phyloP scores from a whole-genome alignment of 2,329 filamentous ascomycete species.

The Pyrenophora graminea region DNA sequence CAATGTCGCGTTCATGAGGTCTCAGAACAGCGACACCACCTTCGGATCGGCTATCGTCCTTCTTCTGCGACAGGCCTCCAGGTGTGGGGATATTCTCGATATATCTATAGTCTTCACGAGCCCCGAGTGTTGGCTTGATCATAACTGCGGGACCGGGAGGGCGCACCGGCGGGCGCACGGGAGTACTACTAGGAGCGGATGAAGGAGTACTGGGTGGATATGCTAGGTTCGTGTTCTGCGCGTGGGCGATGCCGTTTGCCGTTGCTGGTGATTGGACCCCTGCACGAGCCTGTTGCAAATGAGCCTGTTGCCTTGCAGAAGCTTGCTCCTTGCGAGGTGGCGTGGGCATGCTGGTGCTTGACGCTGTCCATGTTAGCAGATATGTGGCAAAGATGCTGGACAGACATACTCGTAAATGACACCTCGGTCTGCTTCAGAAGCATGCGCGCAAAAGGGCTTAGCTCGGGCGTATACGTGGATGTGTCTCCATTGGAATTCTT shows the following conservation, averaged over 20 bases:
- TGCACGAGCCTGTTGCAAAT: slow-evolving; percentile 15
- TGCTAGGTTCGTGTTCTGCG: slow-evolving; percentile 21
- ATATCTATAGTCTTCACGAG: slow-evolving; percentile 47
- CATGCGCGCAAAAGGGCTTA: slow-evolving; percentile 61
- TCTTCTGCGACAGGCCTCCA: slow-evolving; percentile 53
- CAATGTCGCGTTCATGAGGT: slow-evolving; percentile 80
- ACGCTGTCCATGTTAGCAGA: slow-evolving; percentile 27
- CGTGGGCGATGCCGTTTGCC: slow-evolving; percentile 16
- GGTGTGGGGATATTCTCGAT: slow-evolving; percentile 45
- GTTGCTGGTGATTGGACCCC: slow-evolving; percentile 13
- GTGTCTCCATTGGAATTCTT: slow-evolving; percentile 25
- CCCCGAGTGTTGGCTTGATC: slow-evolving; percentile 51
- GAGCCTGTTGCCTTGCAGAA: slow-evolving; percentile 16
- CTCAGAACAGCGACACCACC: slow-evolving; percentile 64
- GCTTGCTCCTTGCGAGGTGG: slow-evolving; percentile 13
- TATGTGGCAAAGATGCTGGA: neutral
- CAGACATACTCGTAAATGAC: slow-evolving; percentile 39
- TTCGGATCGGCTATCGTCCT: slow-evolving; percentile 56
- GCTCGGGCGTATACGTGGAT: slow-evolving; percentile 25
- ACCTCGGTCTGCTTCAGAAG: slow-evolving; percentile 52
- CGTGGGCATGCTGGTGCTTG: slow-evolving; percentile 14
- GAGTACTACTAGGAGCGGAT: slow-evolving; percentile 20
- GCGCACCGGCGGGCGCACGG: slow-evolving; percentile 21
- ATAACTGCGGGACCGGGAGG: slow-evolving; percentile 51
- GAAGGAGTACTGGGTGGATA: slow-evolving; percentile 22